phyloP scores from a whole-genome alignment of 768 basidiomycete genomes.

The Fomitopsis pulvina region DNA sequence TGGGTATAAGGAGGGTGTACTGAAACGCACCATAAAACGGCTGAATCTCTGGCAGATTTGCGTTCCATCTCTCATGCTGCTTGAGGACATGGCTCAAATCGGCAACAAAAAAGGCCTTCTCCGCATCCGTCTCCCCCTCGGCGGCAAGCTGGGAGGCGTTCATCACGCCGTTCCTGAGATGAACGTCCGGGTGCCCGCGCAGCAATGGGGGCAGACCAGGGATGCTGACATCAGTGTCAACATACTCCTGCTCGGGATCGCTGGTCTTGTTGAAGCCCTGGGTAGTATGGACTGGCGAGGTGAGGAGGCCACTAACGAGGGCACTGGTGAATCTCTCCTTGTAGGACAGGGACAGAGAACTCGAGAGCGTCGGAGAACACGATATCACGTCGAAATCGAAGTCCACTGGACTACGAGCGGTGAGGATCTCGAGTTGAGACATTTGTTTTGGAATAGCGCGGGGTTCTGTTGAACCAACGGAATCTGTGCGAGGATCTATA shows the following conservation, averaged over 20 bases:
- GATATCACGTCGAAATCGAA: constrained; percentile 23
- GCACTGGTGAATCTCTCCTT: constrained; percentile 19
- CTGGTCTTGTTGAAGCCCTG: background rate
- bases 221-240: constrained; percentile 42
- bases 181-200: constrained; percentile 64
- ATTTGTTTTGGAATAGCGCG: constrained; percentile 29
- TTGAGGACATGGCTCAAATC: constrained; percentile 84
- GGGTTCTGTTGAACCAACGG: constrained; percentile 9
- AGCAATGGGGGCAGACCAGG: constrained; percentile 60
- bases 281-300: constrained; percentile 1
- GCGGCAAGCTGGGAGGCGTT: constrained; percentile 46
- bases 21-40: constrained; percentile 80
- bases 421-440: constrained; percentile 52
- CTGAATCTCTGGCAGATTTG: constrained; percentile 74
- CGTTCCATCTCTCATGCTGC: constrained; percentile 80
- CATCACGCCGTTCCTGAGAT: constrained; percentile 74
- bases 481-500: background rate
- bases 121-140: constrained; percentile 62
- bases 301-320: constrained; percentile 15
- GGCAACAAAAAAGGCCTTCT: constrained; percentile 94
- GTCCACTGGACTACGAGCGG: constrained; percentile 23
- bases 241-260: constrained; percentile 7
- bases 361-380: constrained; percentile 19
- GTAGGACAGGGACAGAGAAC: constrained; percentile 14
- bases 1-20: constrained; percentile 2